Evolutionary conservation across 1,139 yeast genomes (phyloP), one percentile per base, ranked within the genome.

Genomic region (Suhomyces terraborum): DNA sequence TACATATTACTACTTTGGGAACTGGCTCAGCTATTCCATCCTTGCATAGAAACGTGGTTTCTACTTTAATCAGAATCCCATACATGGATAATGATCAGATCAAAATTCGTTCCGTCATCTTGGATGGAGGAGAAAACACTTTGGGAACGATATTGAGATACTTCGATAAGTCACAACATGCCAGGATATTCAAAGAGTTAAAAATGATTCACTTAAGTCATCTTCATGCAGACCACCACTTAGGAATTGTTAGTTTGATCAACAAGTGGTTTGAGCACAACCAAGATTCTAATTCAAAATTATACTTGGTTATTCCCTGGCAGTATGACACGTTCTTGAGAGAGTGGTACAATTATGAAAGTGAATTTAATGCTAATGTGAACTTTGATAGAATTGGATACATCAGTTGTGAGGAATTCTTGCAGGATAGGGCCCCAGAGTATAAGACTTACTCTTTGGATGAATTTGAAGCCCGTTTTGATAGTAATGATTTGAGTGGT

Each of bases 121-220:
- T 94, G 35, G 98, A 94, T 65, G 95, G 94, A 13, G 99, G 99
- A 16, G 99, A 94, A 59, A 91, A 88, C 43, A 88, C 98, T 0
- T 55, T 85, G 22, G 96, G 96, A 0, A 67, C 88, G 1, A 62
- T 94, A 49, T 61, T 69, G 32, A 77, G 98, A 50, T 69, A 79
- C 41, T 81, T 81, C 48, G 68, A 70, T 5, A 64, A 67, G 36
- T 57, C 66, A 26, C 72, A 83, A 33, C 51, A 60, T n/a, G 43
- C 44, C 10, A 61, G 58, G 34, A 52, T 72, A 17, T 59, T 84
- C 32, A 53, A 64, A 31, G 94, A 89, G 53, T 62, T 91, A 45
- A 67, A 75, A 19, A 49, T 88, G 47, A 68, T 93, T 17, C 87
- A 80, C 54, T 69, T 94, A 42, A 86, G 96, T 52, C 99, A 94